These are phyloP conservation scores for Acer campestre DNA, from an alignment of 345 rosid species.

Conservation along the genomic window DNA sequence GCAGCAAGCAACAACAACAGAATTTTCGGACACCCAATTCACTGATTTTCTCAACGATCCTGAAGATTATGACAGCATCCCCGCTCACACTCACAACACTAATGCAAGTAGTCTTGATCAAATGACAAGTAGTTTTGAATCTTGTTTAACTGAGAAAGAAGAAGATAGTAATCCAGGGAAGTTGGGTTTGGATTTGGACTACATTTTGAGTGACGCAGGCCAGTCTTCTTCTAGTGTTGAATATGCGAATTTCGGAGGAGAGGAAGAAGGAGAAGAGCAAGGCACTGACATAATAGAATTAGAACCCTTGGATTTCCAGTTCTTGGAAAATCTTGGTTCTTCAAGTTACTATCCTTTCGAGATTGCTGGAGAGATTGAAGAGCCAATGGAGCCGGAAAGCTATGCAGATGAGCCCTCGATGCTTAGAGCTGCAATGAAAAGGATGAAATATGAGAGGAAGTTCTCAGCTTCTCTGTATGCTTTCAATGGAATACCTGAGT, in stretches of 20 bases:
- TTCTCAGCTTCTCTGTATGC: slow-evolving; percentile 69
- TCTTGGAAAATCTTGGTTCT: slow-evolving; percentile 42
- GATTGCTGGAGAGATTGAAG: slow-evolving; percentile 53
- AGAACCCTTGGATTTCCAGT: slow-evolving; percentile 43
- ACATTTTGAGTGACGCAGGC: slow-evolving; percentile 28
- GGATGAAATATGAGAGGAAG: slow-evolving; percentile 64
- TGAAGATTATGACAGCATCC: slow-evolving; percentile 26
- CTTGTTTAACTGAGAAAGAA: slow-evolving; percentile 39
- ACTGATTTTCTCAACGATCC: slow-evolving; percentile 46
- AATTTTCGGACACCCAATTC: slow-evolving; percentile 37
- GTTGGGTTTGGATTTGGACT: slow-evolving; percentile 21
- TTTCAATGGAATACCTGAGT: slow-evolving; percentile 60
- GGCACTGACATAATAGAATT: slow-evolving; percentile 2
- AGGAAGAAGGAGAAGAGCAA: slow-evolving; percentile 32
- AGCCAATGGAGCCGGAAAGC: slow-evolving; percentile 37
- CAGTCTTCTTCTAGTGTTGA: slow-evolving; percentile 29
- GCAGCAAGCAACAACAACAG: slow-evolving; percentile 15
- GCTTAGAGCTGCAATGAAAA: slow-evolving; percentile 56
- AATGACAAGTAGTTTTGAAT: slow-evolving; percentile 30
- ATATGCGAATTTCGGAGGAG: slow-evolving; percentile 22
- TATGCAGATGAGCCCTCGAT: slow-evolving; percentile 43
- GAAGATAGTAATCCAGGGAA: slow-evolving; percentile 18
- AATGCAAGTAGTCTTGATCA: slow-evolving; percentile 19
- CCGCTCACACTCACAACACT: not conserved
- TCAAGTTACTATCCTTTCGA: slow-evolving; percentile 46